These are phyloP conservation scores for Metschnikowia gelsemii DNA, from an alignment of 805 yeast species.

Conservation along the genomic window DNA sequence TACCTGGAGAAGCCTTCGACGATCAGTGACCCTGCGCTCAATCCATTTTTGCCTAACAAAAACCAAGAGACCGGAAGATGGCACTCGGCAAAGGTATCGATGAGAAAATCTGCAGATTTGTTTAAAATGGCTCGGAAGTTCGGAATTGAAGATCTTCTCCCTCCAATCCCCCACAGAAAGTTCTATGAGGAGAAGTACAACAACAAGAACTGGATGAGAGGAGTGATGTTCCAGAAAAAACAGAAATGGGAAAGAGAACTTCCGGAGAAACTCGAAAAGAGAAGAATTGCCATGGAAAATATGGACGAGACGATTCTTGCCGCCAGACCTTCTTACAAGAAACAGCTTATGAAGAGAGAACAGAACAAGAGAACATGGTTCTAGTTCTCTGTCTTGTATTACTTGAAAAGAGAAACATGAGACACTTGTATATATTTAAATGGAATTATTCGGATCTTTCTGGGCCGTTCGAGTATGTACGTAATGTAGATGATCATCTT, in stretches of 20 bases:
- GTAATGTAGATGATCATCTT: too few species aligned
- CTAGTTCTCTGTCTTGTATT: too few species aligned
- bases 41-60: slow-evolving; percentile 84
- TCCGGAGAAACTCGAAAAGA: slow-evolving; percentile 56
- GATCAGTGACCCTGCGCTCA: slow-evolving; percentile 66
- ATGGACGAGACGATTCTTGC: slow-evolving; percentile 66
- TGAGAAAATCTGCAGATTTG: slow-evolving; percentile 78
- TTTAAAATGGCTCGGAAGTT: slow-evolving; percentile 78
- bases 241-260: slow-evolving; percentile 74
- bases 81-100: slow-evolving; percentile 75
- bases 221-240: slow-evolving; percentile 76
- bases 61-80: slow-evolving; percentile 77
- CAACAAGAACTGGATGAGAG: slow-evolving; percentile 67
- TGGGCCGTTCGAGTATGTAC: not conserved
- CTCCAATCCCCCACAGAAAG: slow-evolving; percentile 61
- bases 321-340: slow-evolving; percentile 52
- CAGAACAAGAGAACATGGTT: slow-evolving; percentile 39
- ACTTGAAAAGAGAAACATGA: too few species aligned
- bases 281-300: slow-evolving; percentile 62
- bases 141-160: slow-evolving; percentile 79
- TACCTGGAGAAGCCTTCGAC: slow-evolving; percentile 66
- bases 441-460: not conserved
- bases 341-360: slow-evolving; percentile 38
- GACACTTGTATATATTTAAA: slow-evolving; percentile 14
- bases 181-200: slow-evolving; percentile 79